Percentiles rank a stretch among this genome's conserved stretches.
These are phyloP conservation scores for Hylodesmum podocarpum DNA, from an alignment of 306 rosid species.

Conservation along the genomic window DNA sequence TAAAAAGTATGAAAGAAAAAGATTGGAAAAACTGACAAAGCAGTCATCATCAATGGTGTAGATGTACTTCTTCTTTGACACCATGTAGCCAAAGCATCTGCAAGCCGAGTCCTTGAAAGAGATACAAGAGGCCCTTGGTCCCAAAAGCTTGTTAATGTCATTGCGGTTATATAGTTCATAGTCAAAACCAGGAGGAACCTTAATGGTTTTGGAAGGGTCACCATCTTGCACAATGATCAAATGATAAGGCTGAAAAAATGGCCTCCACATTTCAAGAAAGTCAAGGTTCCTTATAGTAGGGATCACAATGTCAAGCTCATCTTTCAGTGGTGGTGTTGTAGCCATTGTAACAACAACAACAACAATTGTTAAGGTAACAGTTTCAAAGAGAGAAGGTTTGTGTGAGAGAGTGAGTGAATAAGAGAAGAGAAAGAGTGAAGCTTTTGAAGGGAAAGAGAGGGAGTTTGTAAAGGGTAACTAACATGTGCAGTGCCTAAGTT, in stretches of 20 bases:
- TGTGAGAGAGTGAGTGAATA: background rate
- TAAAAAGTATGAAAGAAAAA: background rate
- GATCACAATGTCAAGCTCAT: conserved; percentile 88
- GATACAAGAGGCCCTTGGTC: conserved; percentile 76
- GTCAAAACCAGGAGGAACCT: conserved; percentile 83
- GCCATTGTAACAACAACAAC: conserved; percentile 7
- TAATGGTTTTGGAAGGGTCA: conserved; percentile 73
- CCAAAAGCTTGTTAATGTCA: conserved; percentile 77
- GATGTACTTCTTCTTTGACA: conserved; percentile 88
- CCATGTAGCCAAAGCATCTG: conserved; percentile 95
- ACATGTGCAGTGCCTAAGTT: conserved; percentile 22
- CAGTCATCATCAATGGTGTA: conserved; percentile 94
- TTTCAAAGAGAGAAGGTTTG: background rate
- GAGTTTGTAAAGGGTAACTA: background rate
- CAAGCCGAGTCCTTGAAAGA: conserved; percentile 96
- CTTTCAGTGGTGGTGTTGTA: conserved; percentile 46
- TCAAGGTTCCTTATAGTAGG: conserved; percentile 91
- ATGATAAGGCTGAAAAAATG: conserved; percentile 74
- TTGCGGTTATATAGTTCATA: conserved; percentile 81
- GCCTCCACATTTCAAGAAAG: conserved; percentile 92
- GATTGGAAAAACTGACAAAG: conserved; percentile 50
- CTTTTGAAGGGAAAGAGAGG: conserved; percentile 20
- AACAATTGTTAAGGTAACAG: background rate
- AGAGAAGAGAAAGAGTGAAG: background rate
- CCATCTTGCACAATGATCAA: conserved; percentile 92